Base-by-base conservation (phyloP, 2,329 filamentous ascomycete genomes). In the Aspergillus pseudoviridinutans region DNA sequence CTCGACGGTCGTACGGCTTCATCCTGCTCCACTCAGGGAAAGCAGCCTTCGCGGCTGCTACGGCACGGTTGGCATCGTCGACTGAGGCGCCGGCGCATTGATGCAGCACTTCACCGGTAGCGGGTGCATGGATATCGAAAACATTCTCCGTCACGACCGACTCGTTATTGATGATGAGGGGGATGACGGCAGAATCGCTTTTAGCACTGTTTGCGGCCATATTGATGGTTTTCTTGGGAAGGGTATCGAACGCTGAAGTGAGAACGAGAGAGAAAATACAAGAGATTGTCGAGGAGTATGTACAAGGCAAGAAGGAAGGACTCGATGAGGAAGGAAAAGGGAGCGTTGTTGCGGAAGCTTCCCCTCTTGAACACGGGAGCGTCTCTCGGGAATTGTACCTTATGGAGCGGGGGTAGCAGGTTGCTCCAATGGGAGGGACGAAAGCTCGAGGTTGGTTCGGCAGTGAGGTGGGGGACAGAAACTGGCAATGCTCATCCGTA, bases 1-100 rank as follows among this genome's bases (percentile, higher is more conserved):
- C 83, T 38, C 89, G 85, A 42, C 89, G 87, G 25, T 80, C 69
- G 25, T 77, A 68, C 1, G 86, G 83, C 49, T 84, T 85, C 2
- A 83, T 83, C 62, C 82, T 83, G 47, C 82, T 80, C 91, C 91
- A 96, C 58, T 81, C 75, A 47, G 82, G 82, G 72, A 90, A 87
- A 1, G 91, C 90, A 14, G 79, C 78, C n/a, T 85, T 78, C 0
- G 90, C 89, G 9, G 86, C 82, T 9, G 77, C 74, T 20, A 82
- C 74, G 28, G 87, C 87, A 61, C 84, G 78, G 2, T 77, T 73
- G 50, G 83, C 82, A 64, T 86, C 79, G 8, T 78, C 71, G 41
- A 81, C 76, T 2, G 85, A 84, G 35, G 82, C 84, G 35, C 81
- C 79, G 57, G 82, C 84, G 56, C 80, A 79, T 61, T 82, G 77